These are phyloP conservation scores for Tuber aestivum DNA, from an alignment of 495 filamentous ascomycete genomes.

Conservation along the genomic window DNA sequence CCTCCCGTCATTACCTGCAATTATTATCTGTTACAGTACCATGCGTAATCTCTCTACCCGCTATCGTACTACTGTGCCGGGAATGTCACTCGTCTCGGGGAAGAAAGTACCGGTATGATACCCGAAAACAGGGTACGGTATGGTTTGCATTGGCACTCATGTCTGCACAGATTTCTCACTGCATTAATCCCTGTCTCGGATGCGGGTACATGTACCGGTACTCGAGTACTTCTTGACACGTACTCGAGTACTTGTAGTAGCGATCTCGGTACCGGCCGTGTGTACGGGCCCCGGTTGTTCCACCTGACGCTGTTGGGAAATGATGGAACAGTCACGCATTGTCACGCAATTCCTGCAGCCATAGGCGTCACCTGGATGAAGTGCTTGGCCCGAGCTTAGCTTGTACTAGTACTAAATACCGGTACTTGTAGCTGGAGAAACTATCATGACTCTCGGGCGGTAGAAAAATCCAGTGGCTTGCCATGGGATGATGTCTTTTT, in stretches of 20 bases:
- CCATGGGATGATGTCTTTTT: not conserved
- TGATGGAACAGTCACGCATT: not conserved
- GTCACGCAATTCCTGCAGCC: not conserved
- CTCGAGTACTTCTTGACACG: too few relatives aligned
- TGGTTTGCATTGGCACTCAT: too few relatives aligned
- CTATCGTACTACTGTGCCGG: too few relatives aligned
- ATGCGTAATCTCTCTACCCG: not conserved
- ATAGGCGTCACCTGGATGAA: not conserved
- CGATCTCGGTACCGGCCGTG: not conserved
- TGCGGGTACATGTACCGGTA: too few relatives aligned
- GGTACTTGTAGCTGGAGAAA: not conserved
- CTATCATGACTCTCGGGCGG: not conserved
- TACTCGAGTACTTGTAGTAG: not conserved
- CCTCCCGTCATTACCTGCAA: not conserved
- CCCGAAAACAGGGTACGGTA: too few relatives aligned
- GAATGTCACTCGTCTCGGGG: not conserved
- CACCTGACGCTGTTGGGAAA: not conserved
- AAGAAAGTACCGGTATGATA: too few relatives aligned
- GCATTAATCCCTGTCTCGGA: too few relatives aligned
- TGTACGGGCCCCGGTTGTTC: not conserved
- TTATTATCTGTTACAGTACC: too few relatives aligned
- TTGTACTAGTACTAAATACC: too few relatives aligned
- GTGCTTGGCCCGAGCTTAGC: not conserved
- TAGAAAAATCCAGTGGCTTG: not conserved
- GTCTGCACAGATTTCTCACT: too few relatives aligned